Conservation (phyloP, 306 rosid genomes). For the Lathyrus oleraceus region DNA sequence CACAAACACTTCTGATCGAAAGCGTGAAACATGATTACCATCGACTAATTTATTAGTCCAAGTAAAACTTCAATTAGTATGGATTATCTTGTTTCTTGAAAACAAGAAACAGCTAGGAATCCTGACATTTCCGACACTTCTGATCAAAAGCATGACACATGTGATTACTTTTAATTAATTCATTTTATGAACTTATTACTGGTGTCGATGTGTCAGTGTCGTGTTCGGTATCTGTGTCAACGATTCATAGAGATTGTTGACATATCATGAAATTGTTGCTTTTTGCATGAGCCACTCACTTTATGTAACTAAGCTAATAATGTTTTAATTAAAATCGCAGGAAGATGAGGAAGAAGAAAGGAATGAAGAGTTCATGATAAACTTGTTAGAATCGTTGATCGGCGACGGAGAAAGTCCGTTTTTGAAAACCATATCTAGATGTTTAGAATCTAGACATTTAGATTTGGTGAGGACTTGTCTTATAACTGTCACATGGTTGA, state of each 20-base stretch:
- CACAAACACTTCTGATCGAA: neutral
- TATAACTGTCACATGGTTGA: slow-evolving; percentile 68
- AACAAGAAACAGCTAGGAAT: too few relatives aligned
- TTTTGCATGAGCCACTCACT: too few relatives aligned
- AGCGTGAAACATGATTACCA: neutral
- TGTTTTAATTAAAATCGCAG: too few relatives aligned
- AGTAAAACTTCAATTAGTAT: too few relatives aligned
- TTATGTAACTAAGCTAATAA: too few relatives aligned
- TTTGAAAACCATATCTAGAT: slow-evolving; percentile 54
- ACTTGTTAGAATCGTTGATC: slow-evolving; percentile 52
- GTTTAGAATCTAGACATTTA: slow-evolving; percentile 51
- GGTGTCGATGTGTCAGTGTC: neutral
- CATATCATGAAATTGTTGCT: slow-evolving; percentile 9
- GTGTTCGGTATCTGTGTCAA: neutral
- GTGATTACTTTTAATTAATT: too few relatives aligned
- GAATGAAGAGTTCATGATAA: slow-evolving; percentile 52
- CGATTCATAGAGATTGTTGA: neutral
- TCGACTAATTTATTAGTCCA: neutral
- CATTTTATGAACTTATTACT: neutral
- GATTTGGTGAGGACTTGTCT: slow-evolving; percentile 60
- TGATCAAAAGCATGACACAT: too few relatives aligned
- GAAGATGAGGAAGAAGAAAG: slow-evolving; percentile 49
- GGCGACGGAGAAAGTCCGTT: slow-evolving; percentile 61
- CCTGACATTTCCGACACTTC: too few relatives aligned
- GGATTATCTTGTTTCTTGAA: too few relatives aligned